A percentile compares a stretch with the other conserved stretches of the same genome.
These are phyloP conservation scores for Colletotrichum australisinense DNA, from an alignment of 2,329 filamentous ascomycete species.

Conservation along the genomic window DNA sequence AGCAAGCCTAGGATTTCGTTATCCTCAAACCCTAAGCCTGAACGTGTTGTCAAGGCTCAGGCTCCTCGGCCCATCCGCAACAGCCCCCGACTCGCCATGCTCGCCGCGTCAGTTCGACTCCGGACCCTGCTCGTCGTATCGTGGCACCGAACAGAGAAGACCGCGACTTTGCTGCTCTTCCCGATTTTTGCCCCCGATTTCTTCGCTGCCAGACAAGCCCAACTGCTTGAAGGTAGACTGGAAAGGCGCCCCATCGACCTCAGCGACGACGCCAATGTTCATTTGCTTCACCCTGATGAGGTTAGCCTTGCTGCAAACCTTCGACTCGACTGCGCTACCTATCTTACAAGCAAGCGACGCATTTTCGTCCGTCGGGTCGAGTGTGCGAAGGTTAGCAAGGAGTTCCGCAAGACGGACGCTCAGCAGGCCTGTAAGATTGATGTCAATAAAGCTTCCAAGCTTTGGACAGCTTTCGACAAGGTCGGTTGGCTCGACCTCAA, in stretches of 20 bases:
- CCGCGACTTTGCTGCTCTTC: conserved; percentile 79
- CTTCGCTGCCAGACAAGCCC: conserved; percentile 72
- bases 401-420: conserved; percentile 94
- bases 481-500: conserved; percentile 81
- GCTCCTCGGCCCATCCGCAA: conserved; percentile 50
- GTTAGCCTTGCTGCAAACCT: conserved; percentile 80
- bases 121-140: conserved; percentile 62
- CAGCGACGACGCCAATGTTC: conserved; percentile 74
- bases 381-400: conserved; percentile 75
- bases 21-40: conserved; percentile 42
- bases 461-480: conserved; percentile 90
- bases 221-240: conserved; percentile 87
- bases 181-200: conserved; percentile 76
- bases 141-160: conserved; percentile 80
- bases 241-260: conserved; percentile 86
- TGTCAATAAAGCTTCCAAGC: conserved; percentile 94
- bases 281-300: conserved; percentile 83
- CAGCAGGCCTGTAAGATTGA: conserved; percentile 98
- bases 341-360: conserved; percentile 91
- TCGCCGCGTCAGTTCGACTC: conserved; percentile 56
- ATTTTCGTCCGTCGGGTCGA: conserved; percentile 85
- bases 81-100: conserved; percentile 41
- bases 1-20: conserved; percentile 6
- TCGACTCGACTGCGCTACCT: conserved; percentile 86
- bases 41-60: conserved; percentile 50